Evolutionary conservation across 2,329 filamentous ascomycete species (phyloP).

Genomic region (Phialophora macrospora): DNA sequence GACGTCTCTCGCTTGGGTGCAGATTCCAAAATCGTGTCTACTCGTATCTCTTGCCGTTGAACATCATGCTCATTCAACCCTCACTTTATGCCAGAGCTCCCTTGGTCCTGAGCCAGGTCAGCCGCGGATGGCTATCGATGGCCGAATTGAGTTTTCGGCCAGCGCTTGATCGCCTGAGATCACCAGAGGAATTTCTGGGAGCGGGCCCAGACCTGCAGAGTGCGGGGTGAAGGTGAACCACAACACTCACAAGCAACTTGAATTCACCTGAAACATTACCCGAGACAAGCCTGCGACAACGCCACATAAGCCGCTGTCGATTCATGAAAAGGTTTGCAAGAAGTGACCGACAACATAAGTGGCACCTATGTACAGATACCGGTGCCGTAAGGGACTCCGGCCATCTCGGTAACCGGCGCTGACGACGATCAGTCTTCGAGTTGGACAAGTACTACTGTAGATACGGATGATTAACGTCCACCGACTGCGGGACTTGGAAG

Average conservation of each 20-base stretch:
- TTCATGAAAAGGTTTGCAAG: too few relatives aligned
- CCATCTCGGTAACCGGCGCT: neutral
- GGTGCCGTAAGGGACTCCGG: neutral
- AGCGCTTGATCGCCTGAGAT: neutral
- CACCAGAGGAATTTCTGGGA: neutral
- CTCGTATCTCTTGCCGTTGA: neutral
- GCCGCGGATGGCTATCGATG: too few relatives aligned
- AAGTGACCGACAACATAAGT: too few relatives aligned
- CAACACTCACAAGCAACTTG: neutral
- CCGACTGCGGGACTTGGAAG: too few relatives aligned
- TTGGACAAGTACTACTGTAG: too few relatives aligned
- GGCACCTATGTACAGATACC: too few relatives aligned
- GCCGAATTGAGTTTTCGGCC: neutral
- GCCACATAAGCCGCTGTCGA: neutral
- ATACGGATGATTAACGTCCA: too few relatives aligned
- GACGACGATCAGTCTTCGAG: neutral
- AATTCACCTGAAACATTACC: neutral
- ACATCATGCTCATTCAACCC: neutral
- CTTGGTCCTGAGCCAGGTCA: too few relatives aligned
- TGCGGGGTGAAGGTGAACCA: constrained; percentile 3
- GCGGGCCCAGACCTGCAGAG: neutral
- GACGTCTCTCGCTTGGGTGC: neutral
- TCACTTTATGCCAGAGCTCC: neutral
- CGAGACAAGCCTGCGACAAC: neutral
- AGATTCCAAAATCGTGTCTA: neutral